phyloP scores from a whole-genome alignment of 352 stramenopile species.

The Globisporangium viniferum region DNA sequence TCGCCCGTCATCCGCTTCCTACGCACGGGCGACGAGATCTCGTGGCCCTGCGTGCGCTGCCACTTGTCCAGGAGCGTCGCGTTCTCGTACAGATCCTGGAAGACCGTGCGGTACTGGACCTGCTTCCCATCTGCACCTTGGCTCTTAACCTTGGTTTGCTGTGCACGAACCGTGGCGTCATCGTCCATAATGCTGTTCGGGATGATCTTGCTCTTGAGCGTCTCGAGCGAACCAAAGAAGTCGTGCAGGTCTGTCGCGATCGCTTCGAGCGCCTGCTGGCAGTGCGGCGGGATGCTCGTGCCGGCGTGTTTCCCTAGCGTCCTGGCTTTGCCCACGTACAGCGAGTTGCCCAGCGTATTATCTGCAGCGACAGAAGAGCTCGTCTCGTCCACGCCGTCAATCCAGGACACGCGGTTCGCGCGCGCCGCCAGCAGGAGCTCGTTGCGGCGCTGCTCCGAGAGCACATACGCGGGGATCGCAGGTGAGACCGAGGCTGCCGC shows the following conservation, averaged over 20 bases:
- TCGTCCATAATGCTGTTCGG: conserved; percentile 26
- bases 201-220: conserved; percentile 43
- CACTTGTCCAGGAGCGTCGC: conserved; percentile 38
- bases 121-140: not conserved
- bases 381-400: conserved; percentile 46
- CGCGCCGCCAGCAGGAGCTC: conserved; percentile 74
- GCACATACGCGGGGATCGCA: conserved; percentile 29
- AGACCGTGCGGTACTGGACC: conserved; percentile 31
- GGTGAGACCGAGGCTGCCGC: not conserved
- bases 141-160: not conserved
- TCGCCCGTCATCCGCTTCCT: conserved; percentile 28
- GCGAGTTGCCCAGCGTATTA: not conserved
- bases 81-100: conserved; percentile 45
- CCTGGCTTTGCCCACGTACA: not conserved
- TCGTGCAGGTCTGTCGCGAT: conserved; percentile 35
- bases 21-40: conserved; percentile 9
- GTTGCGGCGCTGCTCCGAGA: conserved; percentile 67
- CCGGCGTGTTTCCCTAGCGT: not conserved
- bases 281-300: conserved; percentile 24
- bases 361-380: not conserved
- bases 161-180: not conserved
- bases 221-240: conserved; percentile 34
- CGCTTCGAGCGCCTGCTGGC: conserved; percentile 40
- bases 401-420: conserved; percentile 64
- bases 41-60: conserved; percentile 32